Conservation (phyloP, 805 yeast genomes). For the Scheffersomyces amazonensis region DNA sequence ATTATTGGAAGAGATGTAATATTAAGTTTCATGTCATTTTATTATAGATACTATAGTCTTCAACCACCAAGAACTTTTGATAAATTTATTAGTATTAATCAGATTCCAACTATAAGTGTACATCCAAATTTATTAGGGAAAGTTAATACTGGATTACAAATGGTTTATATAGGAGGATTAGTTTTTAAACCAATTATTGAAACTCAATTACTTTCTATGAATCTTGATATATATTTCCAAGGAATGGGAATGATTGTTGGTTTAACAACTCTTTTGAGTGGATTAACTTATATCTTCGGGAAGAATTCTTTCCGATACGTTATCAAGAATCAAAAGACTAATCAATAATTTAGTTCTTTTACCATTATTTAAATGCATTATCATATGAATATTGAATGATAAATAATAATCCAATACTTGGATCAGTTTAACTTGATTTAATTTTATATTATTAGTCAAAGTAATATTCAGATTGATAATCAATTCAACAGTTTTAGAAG, state of each 20-base stretch:
- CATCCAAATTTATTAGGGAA: conserved; percentile 85
- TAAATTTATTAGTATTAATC: conserved; percentile 73
- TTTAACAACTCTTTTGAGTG: conserved; percentile 73
- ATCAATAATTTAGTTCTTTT: conserved; percentile 1
- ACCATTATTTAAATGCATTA: conserved; percentile 1
- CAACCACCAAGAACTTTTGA: conserved; percentile 72
- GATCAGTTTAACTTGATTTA: background rate
- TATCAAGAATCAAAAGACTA: conserved; percentile 5
- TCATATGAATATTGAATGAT: background rate
- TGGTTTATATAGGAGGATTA: conserved; percentile 71
- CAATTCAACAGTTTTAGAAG: background rate
- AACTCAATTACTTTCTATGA: conserved; percentile 10
- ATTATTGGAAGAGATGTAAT: conserved; percentile 83
- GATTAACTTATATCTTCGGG: conserved; percentile 70
- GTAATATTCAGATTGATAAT: background rate
- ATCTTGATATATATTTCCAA: conserved; percentile 13
- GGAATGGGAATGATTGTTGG: conserved; percentile 29
- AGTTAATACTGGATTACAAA: conserved; percentile 87
- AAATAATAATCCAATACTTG: background rate
- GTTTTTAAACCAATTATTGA: conserved; percentile 35
- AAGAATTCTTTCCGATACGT: conserved; percentile 62
- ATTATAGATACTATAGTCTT: conserved; percentile 67
- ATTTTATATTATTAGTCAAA: background rate
- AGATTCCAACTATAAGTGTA: conserved; percentile 77
- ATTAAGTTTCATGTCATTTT: conserved; percentile 69